Conservation (phyloP, 2,329 filamentous ascomycete species). For the Xylaria hypoxylon region DNA sequence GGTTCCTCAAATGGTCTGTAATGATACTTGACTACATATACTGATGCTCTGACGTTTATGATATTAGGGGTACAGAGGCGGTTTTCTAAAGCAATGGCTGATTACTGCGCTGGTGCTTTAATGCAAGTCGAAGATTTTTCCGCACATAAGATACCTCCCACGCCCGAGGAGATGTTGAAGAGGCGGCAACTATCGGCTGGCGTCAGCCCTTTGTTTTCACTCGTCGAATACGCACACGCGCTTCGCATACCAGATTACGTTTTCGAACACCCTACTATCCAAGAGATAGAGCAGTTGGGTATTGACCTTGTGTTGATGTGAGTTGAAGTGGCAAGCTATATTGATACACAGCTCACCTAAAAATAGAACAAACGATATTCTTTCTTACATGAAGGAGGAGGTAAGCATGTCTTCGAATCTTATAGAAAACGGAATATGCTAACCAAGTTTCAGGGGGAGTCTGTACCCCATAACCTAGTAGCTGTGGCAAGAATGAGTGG, state of each 20-base stretch:
- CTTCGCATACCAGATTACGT: conserved; percentile 33
- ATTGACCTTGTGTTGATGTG: conserved; percentile 30
- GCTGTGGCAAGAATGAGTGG: conserved; percentile 34
- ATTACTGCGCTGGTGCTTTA: conserved; percentile 26
- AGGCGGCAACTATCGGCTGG: conserved; percentile 30
- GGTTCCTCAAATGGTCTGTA: conserved; percentile 14
- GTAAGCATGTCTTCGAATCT: not conserved
- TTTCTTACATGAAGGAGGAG: conserved; percentile 38
- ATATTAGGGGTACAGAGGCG: conserved; percentile 22
- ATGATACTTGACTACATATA: too few relatives aligned
- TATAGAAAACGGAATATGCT: not conserved
- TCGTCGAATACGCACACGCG: conserved; percentile 34
- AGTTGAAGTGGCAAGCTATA: not conserved
- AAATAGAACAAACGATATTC: conserved; percentile 34
- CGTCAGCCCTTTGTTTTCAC: conserved; percentile 26
- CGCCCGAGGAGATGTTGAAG: conserved; percentile 32
- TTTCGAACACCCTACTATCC: conserved; percentile 33
- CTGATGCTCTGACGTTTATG: not conserved
- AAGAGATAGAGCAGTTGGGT: conserved; percentile 27
- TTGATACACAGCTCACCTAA: conserved; percentile 3
- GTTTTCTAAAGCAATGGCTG: conserved; percentile 28
- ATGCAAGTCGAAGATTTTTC: conserved; percentile 32
- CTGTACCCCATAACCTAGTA: conserved; percentile 38
- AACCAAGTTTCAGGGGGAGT: conserved; percentile 16
- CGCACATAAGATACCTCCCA: not conserved